Evolutionary conservation across 2,329 filamentous ascomycete species (phyloP).

Genomic region (Fusarium graminum): DNA sequence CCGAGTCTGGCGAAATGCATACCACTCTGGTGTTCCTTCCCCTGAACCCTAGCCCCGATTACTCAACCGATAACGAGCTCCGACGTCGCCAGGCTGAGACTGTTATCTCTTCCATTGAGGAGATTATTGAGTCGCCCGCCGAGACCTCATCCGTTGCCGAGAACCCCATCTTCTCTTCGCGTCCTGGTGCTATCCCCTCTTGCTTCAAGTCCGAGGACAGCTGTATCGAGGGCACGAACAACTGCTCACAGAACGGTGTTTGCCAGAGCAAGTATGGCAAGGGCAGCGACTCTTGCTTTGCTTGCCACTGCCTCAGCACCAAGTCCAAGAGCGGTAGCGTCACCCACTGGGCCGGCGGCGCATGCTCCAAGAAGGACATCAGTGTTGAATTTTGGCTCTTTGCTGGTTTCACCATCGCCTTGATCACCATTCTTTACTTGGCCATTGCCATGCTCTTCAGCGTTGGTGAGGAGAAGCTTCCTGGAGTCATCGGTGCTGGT

Average conservation of each 20-base stretch:
- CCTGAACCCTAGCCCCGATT: slow-evolving; percentile 56
- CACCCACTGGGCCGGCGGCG: slow-evolving; percentile 83
- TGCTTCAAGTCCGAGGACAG: slow-evolving; percentile 80
- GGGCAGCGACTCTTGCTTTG: slow-evolving; percentile 73
- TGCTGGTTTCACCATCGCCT: slow-evolving; percentile 76
- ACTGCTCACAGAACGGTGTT: slow-evolving; percentile 84
- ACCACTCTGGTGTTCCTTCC: slow-evolving; percentile 69
- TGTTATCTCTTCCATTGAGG: slow-evolving; percentile 58
- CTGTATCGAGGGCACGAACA: slow-evolving; percentile 78
- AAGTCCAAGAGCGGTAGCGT: slow-evolving; percentile 69
- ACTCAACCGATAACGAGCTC: slow-evolving; percentile 55
- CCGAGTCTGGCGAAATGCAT: slow-evolving; percentile 65
- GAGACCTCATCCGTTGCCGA: slow-evolving; percentile 46
- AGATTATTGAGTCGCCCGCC: slow-evolving; percentile 41
- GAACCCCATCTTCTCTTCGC: slow-evolving; percentile 54
- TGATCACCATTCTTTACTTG: slow-evolving; percentile 76
- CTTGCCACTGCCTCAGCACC: slow-evolving; percentile 79
- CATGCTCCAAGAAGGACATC: slow-evolving; percentile 92
- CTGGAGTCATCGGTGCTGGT: slow-evolving; percentile 95
- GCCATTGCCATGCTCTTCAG: slow-evolving; percentile 83
- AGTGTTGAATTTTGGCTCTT: slow-evolving; percentile 92
- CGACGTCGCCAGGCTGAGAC: slow-evolving; percentile 64
- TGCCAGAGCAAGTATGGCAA: slow-evolving; percentile 77
- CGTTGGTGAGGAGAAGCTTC: slow-evolving; percentile 88
- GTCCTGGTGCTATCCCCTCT: slow-evolving; percentile 67